phyloP scores from a whole-genome alignment of 306 rosid species.

The Sechiopsis laciniata region DNA sequence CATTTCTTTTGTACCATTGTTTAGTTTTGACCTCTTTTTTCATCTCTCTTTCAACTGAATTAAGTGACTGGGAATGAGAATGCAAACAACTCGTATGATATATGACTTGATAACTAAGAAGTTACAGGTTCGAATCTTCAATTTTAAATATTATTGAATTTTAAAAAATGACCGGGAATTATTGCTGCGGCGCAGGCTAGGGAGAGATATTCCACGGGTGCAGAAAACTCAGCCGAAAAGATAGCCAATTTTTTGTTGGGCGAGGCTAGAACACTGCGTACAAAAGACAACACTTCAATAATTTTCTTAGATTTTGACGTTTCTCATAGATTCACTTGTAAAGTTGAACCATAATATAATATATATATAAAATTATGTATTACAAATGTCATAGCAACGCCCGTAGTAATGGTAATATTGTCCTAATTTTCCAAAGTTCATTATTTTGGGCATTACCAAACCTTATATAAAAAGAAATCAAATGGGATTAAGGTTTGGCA shows the following conservation, averaged over 20 bases:
- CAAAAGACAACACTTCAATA: slow-evolving; percentile 94
- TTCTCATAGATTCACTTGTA: slow-evolving; percentile 53
- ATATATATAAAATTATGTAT: slow-evolving; percentile 32
- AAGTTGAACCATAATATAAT: slow-evolving; percentile 57
- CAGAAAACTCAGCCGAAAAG: slow-evolving; percentile 66
- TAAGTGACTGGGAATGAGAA: slow-evolving; percentile 16
- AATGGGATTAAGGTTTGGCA: background rate
- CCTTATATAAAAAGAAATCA: background rate
- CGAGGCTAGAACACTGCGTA: slow-evolving; percentile 88
- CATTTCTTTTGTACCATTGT: background rate
- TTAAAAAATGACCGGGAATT: slow-evolving; percentile 16
- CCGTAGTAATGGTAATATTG: slow-evolving; percentile 28
- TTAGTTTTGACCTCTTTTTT: background rate
- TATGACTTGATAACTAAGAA: no score
- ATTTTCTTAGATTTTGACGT: slow-evolving; percentile 84
- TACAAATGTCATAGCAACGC: slow-evolving; percentile 29
- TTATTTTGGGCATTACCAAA: background rate
- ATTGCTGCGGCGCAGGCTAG: slow-evolving; percentile 36
- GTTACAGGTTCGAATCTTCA: no score
- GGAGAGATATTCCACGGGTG: slow-evolving; percentile 43
- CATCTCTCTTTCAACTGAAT: background rate
- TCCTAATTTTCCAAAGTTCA: background rate
- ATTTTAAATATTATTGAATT: no score
- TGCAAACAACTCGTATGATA: no score
- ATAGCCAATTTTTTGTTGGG: slow-evolving; percentile 69